A percentile compares a stretch with the other conserved stretches of the same genome.
phyloP scores from a whole-genome alignment of 768 basidiomycete species.

The Rhodosporidiobolus sp. region DNA sequence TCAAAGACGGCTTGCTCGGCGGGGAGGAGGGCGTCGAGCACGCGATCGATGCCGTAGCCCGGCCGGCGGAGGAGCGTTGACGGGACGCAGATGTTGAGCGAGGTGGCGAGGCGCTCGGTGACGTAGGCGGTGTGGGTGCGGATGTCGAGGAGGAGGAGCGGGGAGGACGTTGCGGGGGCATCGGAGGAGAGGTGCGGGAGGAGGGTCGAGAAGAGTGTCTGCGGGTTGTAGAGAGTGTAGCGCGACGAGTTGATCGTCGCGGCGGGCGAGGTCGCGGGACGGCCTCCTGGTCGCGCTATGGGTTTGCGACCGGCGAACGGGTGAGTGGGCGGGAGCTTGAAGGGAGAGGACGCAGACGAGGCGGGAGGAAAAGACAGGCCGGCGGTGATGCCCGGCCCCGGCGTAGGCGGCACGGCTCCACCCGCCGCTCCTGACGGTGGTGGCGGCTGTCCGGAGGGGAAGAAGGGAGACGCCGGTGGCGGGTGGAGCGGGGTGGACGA shows the following conservation, averaged over 20 bases:
- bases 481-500: slow-evolving; percentile 14
- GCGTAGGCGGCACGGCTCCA: background rate
- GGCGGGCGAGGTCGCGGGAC: background rate
- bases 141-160: slow-evolving; percentile 79
- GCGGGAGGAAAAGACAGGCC: background rate
- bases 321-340: background rate
- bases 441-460: background rate
- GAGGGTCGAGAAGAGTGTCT: slow-evolving; percentile 20
- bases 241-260: background rate
- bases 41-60: slow-evolving; percentile 71
- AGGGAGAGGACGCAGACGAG: background rate
- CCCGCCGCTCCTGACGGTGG: background rate
- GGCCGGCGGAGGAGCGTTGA: slow-evolving; percentile 91
- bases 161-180: background rate
- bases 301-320: background rate
- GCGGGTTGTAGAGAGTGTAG: slow-evolving; percentile 21
- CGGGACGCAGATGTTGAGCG: slow-evolving; percentile 84
- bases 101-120: slow-evolving; percentile 59
- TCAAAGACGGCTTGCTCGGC: slow-evolving; percentile 59
- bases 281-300: background rate
- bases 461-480: slow-evolving; percentile 23
- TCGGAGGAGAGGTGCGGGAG: slow-evolving; percentile 1
- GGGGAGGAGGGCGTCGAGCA: slow-evolving; percentile 76
- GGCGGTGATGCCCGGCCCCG: background rate
- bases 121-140: slow-evolving; percentile 74